Conservation (phyloP, 208 protist genomes). For the Phytomonas sp. region DNA sequence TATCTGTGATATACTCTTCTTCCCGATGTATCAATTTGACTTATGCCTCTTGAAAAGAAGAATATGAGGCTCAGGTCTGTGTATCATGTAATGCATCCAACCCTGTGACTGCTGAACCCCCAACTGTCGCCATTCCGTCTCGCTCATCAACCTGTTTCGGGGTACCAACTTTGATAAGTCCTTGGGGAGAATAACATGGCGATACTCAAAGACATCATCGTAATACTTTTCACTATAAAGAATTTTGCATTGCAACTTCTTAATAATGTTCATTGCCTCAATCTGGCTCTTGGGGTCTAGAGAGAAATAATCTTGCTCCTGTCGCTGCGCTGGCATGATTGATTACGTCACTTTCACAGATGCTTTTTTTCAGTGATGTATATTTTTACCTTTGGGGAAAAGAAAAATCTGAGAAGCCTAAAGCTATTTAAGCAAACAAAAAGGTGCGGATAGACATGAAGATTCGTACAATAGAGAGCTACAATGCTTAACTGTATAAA, state of each 20-base stretch:
- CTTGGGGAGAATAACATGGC: constrained; percentile 97
- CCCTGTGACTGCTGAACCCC: constrained; percentile 97
- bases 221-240: constrained; percentile 96
- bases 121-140: constrained; percentile 95
- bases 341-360: not conserved
- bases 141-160: constrained; percentile 89
- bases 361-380: not conserved
- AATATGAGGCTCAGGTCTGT: constrained; percentile 95
- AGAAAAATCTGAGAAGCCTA: constrained; percentile 4
- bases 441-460: constrained; percentile 10
- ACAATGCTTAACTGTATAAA: not conserved
- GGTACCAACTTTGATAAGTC: constrained; percentile 91
- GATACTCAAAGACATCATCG: constrained; percentile 94
- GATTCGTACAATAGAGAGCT: not conserved
- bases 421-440: constrained; percentile 1
- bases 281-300: constrained; percentile 63
- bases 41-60: constrained; percentile 90
- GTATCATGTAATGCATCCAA: constrained; percentile 97
- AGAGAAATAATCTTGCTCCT: constrained; percentile 65
- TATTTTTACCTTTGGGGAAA: constrained; percentile 6
- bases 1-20: not conserved
- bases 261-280: constrained; percentile 67
- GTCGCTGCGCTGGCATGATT: not conserved
- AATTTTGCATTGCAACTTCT: constrained; percentile 84
- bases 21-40: not conserved